Evolutionary conservation across 1,284 basidiomycete genomes (phyloP), one percentile per base, ranked within the genome.

Genomic region (Polyporus tsugae): DNA sequence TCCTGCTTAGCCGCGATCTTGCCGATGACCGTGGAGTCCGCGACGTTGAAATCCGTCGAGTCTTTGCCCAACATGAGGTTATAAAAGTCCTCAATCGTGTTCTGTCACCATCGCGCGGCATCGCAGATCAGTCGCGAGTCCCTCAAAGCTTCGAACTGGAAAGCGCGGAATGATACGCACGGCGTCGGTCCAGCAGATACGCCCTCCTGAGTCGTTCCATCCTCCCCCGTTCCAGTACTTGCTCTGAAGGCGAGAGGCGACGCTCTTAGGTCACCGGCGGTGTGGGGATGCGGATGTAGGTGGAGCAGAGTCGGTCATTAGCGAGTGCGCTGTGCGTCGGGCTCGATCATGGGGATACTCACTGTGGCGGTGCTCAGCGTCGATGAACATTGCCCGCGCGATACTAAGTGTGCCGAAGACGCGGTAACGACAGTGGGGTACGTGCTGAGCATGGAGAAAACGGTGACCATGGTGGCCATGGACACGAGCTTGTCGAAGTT

Each of bases 81-180:
- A 71, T 87, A 84, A 6, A 88, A 73, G 70, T 88, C 86, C 72
- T 88, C 87, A 33, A 87, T 71, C 6, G 86, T 81, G 71, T 88
- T 88, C 86, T 88, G 66, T 11, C 4, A 33, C 33, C 13, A 29
- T 25, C 4, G 46, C 11, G 46, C 46, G 22, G 22, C 22, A 29
- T 25, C 46, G 5, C 46, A 49, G 22, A n/a, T 49, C n/a, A 52
- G 46, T 2, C 25, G 4, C 2, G 9, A 46, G 44, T 22, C 10
- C 46, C 5, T 15, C 2, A 25, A 52, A n/a, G 22, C 10, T 25
- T 11, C 6, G 46, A 10, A 25, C 11, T 13, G 46, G 4, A 25
- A 9, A n/a, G 42, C 17, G 10, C 11, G 64, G 25, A n/a, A 55
- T 9, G 25, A 9, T 10, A 73, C 81, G 36, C 66, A 87, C 86